Base-by-base conservation (phyloP, 495 filamentous ascomycete species). In the Neurospora discreta region DNA sequence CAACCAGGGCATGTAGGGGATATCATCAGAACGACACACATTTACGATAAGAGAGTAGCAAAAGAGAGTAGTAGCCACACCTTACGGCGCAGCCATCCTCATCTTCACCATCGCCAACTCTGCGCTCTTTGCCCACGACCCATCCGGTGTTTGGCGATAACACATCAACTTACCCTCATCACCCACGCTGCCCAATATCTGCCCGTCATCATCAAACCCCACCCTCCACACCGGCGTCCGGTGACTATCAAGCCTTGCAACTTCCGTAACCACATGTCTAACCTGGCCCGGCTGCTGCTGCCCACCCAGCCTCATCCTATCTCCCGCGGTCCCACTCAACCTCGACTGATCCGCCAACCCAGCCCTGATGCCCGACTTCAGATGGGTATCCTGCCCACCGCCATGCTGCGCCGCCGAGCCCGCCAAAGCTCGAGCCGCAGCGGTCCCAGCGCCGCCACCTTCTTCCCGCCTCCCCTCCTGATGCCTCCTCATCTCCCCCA, bases 81-180 rank as follows among this genome's bases (percentile, higher is more conserved):
- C 30, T 79, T 73, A 81, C 6, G 81, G 79, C 42, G 76, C 78
- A 46, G 80, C 79, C 81, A 85, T 84, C 72, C 78, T 78, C 74
- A 84, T 79, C 75, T 83, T 86, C 71, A 83, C 83, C 83, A 88
- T 86, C 5, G 80, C 82, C 70, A 88, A 76, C 78, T 88, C 85
- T 0, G 82, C 82, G 72, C 84, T 86, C 77, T 85, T 86, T 1
- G 84, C 85, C 86, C 86, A 88, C 20, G 78, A 72, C 8, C 86
- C 86, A 73, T 84, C 82, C 1, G 86, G 86, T 65, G 80, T 81
- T 75, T 86, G 83, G 33, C 86, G 81, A 77, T 88, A 89, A 69
- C 88, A 83, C 74, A 86, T 79, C 26, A 90, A 78, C 75, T 84
- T 87, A 13, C 88, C 88, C 76, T 90, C 88, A 70, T 90, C 88